These are phyloP conservation scores for Wallemia hederae DNA, from an alignment of 1,284 basidiomycete genomes.

Conservation along the genomic window DNA sequence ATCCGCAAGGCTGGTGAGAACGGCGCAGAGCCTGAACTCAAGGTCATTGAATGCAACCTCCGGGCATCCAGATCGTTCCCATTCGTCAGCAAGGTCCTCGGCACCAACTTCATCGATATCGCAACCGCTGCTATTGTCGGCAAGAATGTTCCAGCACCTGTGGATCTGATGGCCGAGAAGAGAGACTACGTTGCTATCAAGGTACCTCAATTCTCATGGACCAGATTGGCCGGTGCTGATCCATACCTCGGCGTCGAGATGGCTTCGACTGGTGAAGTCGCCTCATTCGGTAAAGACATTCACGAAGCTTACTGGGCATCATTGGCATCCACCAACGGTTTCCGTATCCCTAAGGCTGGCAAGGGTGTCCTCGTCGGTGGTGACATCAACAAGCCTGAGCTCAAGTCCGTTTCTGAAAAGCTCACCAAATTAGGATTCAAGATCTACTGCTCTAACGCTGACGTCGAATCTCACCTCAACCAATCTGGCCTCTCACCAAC, in stretches of 20 bases:
- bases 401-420: conserved; percentile 43
- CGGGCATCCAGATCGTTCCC: conserved; percentile 95
- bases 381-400: conserved; percentile 50
- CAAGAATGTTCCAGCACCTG: conserved; percentile 60
- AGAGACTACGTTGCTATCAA: conserved; percentile 89
- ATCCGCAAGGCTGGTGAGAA: conserved; percentile 48
- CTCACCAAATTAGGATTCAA: conserved; percentile 63
- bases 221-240: conserved; percentile 67
- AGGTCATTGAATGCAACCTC: conserved; percentile 97
- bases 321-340: conserved; percentile 61
- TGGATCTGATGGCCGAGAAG: conserved; percentile 76
- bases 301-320: conserved; percentile 94
- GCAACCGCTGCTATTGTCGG: conserved; percentile 78
- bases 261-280: conserved; percentile 95
- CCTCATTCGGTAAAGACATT: conserved; percentile 79
- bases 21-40: conserved; percentile 34
- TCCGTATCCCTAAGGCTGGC: conserved; percentile 51
- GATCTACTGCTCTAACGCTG: conserved; percentile 54
- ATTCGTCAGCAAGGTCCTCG: conserved; percentile 93
- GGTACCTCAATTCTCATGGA: conserved; percentile 97
- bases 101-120: conserved; percentile 84
- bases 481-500: conserved; percentile 42
- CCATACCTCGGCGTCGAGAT: conserved; percentile 95
- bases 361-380: conserved; percentile 70
- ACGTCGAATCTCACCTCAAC: conserved; percentile 62